These are phyloP conservation scores for Stromatinia cepivora DNA, from an alignment of 2,329 filamentous ascomycete species.

Conservation along the genomic window DNA sequence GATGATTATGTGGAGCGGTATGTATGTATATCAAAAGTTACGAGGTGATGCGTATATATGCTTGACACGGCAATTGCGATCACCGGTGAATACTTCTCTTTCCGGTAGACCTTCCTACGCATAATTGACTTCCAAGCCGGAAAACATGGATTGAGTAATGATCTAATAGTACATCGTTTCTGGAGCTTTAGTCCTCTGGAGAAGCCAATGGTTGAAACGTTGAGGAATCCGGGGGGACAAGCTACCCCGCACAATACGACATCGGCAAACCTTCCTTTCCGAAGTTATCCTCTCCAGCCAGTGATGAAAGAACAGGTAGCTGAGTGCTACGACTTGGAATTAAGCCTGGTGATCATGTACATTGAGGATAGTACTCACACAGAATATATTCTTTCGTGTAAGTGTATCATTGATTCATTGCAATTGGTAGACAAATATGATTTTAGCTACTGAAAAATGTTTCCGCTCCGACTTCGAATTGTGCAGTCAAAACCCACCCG, in stretches of 20 bases:
- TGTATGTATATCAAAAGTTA: neutral
- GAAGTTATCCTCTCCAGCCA: neutral
- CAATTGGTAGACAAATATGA: neutral
- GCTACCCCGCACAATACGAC: constrained; percentile 16
- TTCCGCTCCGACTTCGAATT: neutral
- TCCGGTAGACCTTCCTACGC: constrained; percentile 1
- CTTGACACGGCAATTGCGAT: no score
- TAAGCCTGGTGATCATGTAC: neutral
- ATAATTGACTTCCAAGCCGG: neutral
- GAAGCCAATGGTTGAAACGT: neutral
- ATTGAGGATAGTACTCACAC: neutral
- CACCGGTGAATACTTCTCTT: neutral
- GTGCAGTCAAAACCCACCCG: neutral
- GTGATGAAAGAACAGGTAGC: neutral
- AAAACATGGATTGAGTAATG: neutral
- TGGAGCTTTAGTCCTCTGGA: neutral
- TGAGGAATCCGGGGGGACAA: neutral
- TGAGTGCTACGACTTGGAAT: neutral
- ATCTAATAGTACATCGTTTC: neutral
- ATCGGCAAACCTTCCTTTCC: constrained; percentile 19
- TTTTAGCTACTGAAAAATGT: neutral
- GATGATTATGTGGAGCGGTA: neutral
- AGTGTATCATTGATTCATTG: no score
- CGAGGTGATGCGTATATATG: neutral
- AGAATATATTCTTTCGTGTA: neutral